Evolutionary conservation across 1,284 basidiomycete genomes (phyloP).

Genomic region (Coniophora puteana): DNA sequence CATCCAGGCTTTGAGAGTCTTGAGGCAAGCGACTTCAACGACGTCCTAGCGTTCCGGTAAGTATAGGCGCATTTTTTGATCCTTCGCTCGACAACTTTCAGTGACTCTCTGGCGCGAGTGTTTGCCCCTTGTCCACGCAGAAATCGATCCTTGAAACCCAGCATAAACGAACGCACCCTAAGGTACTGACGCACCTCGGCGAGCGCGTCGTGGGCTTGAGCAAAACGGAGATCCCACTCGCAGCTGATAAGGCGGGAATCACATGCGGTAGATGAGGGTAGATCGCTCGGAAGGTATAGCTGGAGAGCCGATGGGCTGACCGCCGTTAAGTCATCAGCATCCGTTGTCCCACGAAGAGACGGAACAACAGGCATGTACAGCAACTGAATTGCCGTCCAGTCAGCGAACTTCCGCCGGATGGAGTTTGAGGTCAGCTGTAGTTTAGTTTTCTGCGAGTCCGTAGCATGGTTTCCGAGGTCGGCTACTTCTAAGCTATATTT

Average conservation of each 20-base stretch:
- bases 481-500: neutral
- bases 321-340: neutral
- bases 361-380: conserved; percentile 1
- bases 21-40: neutral
- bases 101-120: neutral
- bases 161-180: neutral
- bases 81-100: neutral
- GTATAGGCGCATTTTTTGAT: neutral
- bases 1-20: neutral
- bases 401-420: neutral
- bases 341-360: neutral
- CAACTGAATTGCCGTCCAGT: neutral
- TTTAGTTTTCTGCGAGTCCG: neutral
- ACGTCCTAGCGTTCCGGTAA: neutral
- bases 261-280: too few species aligned
- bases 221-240: neutral
- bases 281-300: neutral
- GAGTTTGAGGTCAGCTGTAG: neutral
- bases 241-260: neutral
- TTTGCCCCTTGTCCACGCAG: neutral
- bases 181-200: neutral
- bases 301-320: neutral
- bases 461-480: neutral
- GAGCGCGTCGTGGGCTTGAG: neutral
- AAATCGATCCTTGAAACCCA: neutral